These are phyloP conservation scores for Yarrowia deformans DNA, from an alignment of 805 yeast species.

Conservation along the genomic window DNA sequence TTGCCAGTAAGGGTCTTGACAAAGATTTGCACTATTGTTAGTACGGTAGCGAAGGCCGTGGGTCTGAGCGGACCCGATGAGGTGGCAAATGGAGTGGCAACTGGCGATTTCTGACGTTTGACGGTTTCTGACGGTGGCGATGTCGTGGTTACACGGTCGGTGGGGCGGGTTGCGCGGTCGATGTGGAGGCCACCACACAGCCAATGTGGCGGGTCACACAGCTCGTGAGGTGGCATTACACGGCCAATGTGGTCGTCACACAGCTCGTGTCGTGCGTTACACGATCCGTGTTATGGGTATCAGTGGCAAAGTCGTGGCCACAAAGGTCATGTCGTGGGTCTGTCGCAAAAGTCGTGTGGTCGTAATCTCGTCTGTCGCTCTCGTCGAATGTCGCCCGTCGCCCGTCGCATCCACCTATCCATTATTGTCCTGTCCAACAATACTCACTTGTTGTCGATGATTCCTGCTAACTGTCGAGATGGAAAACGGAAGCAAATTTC, in stretches of 20 bases:
- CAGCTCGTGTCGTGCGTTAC: neutral
- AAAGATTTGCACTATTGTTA: conserved; percentile 68
- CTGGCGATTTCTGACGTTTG: too few species aligned
- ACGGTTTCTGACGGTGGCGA: too few species aligned
- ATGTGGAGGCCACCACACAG: neutral
- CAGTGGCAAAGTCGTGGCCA: neutral
- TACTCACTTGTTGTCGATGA: conserved; percentile 40
- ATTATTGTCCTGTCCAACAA: neutral
- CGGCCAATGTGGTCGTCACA: neutral
- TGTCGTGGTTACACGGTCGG: too few species aligned
- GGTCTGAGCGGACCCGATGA: neutral
- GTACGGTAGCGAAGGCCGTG: neutral
- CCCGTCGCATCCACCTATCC: too few species aligned
- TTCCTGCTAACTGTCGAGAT: conserved; percentile 39
- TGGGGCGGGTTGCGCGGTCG: too few species aligned
- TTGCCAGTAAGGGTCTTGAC: conserved; percentile 99
- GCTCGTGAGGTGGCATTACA: too few species aligned
- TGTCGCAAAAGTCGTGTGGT: neutral
- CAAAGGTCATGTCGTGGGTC: neutral
- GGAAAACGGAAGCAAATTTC: conserved; percentile 39
- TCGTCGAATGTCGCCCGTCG: too few species aligned
- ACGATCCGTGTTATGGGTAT: neutral
- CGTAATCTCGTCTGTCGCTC: neutral
- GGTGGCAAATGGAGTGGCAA: too few species aligned
- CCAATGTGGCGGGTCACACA: neutral